Evolutionary conservation across 257 asterid species (phyloP), one percentile per base, ranked within the genome.

Genomic region (Verbena officinalis): DNA sequence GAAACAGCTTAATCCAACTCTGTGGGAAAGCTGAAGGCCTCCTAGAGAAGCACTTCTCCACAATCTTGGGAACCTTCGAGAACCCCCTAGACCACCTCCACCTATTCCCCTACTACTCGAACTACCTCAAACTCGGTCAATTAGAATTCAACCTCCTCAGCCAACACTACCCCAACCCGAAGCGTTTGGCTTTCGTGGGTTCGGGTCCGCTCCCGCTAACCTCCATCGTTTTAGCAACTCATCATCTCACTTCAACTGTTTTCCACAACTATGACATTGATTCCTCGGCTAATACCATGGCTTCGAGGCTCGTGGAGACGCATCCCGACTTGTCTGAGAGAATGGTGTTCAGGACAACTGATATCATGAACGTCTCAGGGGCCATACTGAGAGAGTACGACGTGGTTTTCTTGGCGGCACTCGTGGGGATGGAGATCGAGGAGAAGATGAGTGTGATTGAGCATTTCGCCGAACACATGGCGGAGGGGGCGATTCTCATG

Each of bases 191-290:
- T 1, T 83, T 88, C 13, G 69, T 85, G 9, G 96, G 96, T 4
- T 85, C 94, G 0, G 94, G 94, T 4, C 94, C 96, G 0, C 78
- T 88, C 14, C 96, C 96, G 0, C 81, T 88, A 9, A 85, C 87
- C 51, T 83, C 96, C 8, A 77, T 85, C 30, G 86, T 85, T 15
- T 48, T 88, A 13, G 94, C 96, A 0, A 33, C 87, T 9, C 51
- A 64, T n/a, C 91, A 88, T 74, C 78, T 88, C 16, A 72, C 74
- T 0, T 17, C 62, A 2, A 42, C 91, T 4, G 52, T 64, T 4
- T 85, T 88, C 54, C 86, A 88, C 77, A 88, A 88, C 75, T 88
- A 83, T 12, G 96, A 88, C 23, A 77, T 88, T 23, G 86, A 86
- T 59, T 67, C 57, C 2, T 57, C 56, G 9, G 96, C 96, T 8